phyloP scores from a whole-genome alignment of 352 stramenopile genomes.

The Salisapilia sapeloensis region DNA sequence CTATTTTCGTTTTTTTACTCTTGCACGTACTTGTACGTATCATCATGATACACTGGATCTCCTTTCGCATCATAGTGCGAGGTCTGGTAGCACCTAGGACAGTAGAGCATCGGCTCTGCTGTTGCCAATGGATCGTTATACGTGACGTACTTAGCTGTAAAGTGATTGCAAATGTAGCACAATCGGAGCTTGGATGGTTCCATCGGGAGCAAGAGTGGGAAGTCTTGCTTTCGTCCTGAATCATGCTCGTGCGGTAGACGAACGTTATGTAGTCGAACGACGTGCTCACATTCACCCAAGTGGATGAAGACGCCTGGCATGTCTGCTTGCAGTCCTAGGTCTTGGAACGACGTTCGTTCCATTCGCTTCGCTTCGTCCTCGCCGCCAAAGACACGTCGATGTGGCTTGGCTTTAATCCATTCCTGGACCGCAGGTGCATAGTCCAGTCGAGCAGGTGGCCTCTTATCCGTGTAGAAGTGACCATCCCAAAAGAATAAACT shows the following conservation, averaged over 20 bases:
- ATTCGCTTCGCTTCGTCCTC: constrained; percentile 7
- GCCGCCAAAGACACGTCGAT: constrained; percentile 9
- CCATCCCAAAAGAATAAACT: constrained; percentile 48
- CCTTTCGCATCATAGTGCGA: constrained; percentile 41
- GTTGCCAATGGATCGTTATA: constrained; percentile 48
- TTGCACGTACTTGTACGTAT: constrained; percentile 55
- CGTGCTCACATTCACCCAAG: constrained; percentile 61
- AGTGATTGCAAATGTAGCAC: constrained; percentile 58
- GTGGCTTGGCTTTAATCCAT: constrained; percentile 28
- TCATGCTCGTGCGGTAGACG: constrained; percentile 38
- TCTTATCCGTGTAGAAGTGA: constrained; percentile 41
- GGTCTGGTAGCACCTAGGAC: constrained; percentile 44
- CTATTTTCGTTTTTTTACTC: no score
- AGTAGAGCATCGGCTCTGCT: constrained; percentile 66
- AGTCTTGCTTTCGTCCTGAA: constrained; percentile 12
- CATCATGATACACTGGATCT: constrained; percentile 38
- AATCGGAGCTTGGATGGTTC: constrained; percentile 28
- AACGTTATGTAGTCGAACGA: constrained; percentile 43
- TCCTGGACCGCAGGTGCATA: constrained; percentile 31
- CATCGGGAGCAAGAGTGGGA: constrained; percentile 49
- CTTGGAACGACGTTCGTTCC: constrained; percentile 24
- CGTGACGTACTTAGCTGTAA: constrained; percentile 61
- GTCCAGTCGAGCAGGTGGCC: constrained; percentile 14
- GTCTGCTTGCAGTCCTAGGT: constrained; percentile 35
- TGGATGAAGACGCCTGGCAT: constrained; percentile 49